These are phyloP conservation scores for Turnera subulata DNA, from an alignment of 345 rosid genomes.

Conservation along the genomic window DNA sequence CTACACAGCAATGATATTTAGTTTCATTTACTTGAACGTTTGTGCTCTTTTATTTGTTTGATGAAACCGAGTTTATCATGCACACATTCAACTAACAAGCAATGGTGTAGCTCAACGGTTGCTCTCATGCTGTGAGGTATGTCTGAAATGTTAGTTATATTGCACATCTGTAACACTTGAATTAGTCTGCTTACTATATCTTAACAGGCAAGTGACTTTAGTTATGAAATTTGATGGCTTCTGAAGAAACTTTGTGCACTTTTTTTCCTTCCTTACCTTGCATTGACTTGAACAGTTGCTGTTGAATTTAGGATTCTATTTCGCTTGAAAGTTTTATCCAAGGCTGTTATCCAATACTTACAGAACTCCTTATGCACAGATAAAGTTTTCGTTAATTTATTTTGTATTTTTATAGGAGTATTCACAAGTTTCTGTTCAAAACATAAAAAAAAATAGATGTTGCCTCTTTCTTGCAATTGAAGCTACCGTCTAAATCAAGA, in stretches of 20 bases:
- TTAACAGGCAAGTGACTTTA: too few relatives aligned
- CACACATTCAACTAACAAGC: slow-evolving; percentile 47
- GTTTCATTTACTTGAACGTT: neutral
- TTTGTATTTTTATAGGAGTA: slow-evolving; percentile 44
- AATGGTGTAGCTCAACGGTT: slow-evolving; percentile 67
- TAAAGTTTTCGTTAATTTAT: neutral
- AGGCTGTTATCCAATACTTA: too few relatives aligned
- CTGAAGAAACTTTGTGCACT: too few relatives aligned
- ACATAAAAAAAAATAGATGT: slow-evolving; percentile 53
- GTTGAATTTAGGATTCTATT: too few relatives aligned
- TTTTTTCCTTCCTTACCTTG: too few relatives aligned
- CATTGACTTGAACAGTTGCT: neutral
- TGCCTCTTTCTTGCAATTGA: slow-evolving; percentile 59
- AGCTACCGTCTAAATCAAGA: slow-evolving; percentile 52
- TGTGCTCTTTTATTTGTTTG: slow-evolving; percentile 15
- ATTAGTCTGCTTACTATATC: neutral
- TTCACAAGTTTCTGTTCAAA: slow-evolving; percentile 57
- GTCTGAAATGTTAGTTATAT: slow-evolving; percentile 1
- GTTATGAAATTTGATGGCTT: too few relatives aligned
- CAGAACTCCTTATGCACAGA: neutral
- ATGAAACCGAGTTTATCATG: slow-evolving; percentile 17
- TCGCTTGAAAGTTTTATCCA: too few relatives aligned
- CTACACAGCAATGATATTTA: neutral
- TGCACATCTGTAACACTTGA: neutral
- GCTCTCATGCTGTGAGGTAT: slow-evolving; percentile 82